These are phyloP conservation scores for Chrysanthemum makinoi DNA, from an alignment of 129 eudicot species.

Conservation along the genomic window DNA sequence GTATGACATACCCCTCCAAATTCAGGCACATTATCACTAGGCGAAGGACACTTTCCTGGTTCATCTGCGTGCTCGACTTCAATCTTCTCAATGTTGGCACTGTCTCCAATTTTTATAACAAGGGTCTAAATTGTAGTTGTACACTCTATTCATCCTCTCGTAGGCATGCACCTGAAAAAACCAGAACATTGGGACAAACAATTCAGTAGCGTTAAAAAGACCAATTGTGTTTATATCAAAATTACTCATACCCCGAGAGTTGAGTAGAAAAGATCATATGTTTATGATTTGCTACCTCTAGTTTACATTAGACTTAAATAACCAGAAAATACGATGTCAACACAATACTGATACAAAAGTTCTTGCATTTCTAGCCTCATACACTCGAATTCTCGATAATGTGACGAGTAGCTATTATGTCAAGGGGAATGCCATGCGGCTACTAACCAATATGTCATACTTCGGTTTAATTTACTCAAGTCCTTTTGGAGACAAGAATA, in stretches of 20 bases:
- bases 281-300: constrained; percentile 2
- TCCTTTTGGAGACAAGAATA: constrained; percentile 73
- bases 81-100: constrained; percentile 82
- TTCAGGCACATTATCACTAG: constrained; percentile 70
- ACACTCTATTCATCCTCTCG: constrained; percentile 86
- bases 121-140: constrained; percentile 65
- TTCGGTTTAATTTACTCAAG: constrained; percentile 50
- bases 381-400: constrained; percentile 91
- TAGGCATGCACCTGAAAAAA: constrained; percentile 79
- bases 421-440: constrained; percentile 97
- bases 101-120: constrained; percentile 88
- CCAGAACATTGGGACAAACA: too few relatives aligned
- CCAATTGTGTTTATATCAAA: background rate
- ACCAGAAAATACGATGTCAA: constrained; percentile 82
- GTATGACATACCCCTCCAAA: constrained; percentile 72
- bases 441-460: constrained; percentile 82
- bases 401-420: constrained; percentile 90
- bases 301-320: constrained; percentile 56
- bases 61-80: constrained; percentile 89
- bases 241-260: background rate
- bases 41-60: constrained; percentile 78
- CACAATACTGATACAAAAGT: constrained; percentile 55
- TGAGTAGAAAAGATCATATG: background rate
- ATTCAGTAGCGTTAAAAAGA: background rate
- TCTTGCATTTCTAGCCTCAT: constrained; percentile 85